Evolutionary conservation across 495 filamentous ascomycete genomes (phyloP).

Genomic region (Cercophora newfieldiana): DNA sequence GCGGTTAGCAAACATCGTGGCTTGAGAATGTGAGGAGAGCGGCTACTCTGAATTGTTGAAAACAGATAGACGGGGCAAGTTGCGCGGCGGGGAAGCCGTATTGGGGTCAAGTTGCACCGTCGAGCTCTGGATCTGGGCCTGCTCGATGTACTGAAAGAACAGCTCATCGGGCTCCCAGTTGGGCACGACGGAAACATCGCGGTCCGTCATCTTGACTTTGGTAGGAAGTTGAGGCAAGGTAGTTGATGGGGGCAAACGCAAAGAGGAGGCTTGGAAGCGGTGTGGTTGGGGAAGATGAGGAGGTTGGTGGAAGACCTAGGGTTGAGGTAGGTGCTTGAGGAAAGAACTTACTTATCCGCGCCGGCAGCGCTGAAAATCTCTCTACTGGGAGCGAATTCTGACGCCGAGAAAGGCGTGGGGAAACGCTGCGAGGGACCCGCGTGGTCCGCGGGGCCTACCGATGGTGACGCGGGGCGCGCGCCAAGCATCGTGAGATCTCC

Average conservation of each 20-base stretch:
- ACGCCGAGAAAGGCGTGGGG: too few relatives aligned
- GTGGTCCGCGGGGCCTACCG: too few relatives aligned
- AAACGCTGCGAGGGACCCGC: neutral
- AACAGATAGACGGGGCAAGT: too few relatives aligned
- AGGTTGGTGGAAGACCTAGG: neutral
- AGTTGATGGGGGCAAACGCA: too few relatives aligned
- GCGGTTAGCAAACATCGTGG: neutral
- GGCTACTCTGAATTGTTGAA: too few relatives aligned
- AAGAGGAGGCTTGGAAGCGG: too few relatives aligned
- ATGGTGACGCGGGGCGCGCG: too few relatives aligned
- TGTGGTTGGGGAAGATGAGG: neutral
- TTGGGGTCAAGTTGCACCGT: neutral
- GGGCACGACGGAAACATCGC: too few relatives aligned
- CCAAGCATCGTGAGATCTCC: too few relatives aligned
- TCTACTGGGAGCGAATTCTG: too few relatives aligned
- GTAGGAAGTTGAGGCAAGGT: neutral
- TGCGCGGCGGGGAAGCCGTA: neutral
- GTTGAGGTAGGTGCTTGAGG: too few relatives aligned
- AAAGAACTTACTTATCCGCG: neutral
- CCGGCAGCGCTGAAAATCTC: neutral
- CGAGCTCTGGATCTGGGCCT: neutral
- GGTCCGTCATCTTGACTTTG: neutral
- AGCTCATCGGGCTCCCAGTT: neutral
- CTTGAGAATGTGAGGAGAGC: neutral
- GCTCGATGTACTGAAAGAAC: neutral